phyloP scores from a whole-genome alignment of 805 yeast genomes.

The Kodamaea jinghongensis region DNA sequence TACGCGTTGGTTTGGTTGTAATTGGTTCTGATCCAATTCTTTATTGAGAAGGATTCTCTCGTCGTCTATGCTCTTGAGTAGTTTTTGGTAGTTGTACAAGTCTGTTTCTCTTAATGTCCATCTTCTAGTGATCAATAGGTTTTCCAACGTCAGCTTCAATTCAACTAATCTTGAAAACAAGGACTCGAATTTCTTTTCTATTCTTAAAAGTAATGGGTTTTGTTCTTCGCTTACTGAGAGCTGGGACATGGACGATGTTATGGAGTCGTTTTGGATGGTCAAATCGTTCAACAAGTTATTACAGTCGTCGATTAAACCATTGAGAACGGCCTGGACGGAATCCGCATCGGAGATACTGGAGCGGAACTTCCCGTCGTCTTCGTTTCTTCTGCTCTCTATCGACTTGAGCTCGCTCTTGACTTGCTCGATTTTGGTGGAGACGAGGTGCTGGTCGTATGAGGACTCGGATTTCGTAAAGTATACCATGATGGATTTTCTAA shows the following conservation, averaged over 20 bases:
- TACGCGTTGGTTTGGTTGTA: slow-evolving; percentile 23
- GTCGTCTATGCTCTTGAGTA: slow-evolving; percentile 71
- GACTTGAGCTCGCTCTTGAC: slow-evolving; percentile 25
- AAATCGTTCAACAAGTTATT: slow-evolving; percentile 71
- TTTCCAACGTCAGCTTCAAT: slow-evolving; percentile 73
- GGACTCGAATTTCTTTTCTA: slow-evolving; percentile 35
- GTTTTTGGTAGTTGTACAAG: slow-evolving; percentile 76
- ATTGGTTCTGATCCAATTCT: slow-evolving; percentile 9
- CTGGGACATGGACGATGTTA: slow-evolving; percentile 19
- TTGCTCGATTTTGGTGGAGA: slow-evolving; percentile 16
- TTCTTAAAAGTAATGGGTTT: slow-evolving; percentile 10
- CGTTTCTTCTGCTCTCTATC: slow-evolving; percentile 45
- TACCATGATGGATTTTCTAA: slow-evolving; percentile 59
- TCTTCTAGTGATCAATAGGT: slow-evolving; percentile 83
- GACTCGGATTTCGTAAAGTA: slow-evolving; percentile 5
- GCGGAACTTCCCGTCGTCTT: slow-evolving; percentile 49
- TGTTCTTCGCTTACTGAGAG: slow-evolving; percentile 20
- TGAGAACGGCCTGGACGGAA: slow-evolving; percentile 48
- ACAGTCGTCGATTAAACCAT: slow-evolving; percentile 82
- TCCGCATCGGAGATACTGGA: slow-evolving; percentile 19
- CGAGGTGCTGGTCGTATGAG: slow-evolving; percentile 7
- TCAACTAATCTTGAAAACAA: slow-evolving; percentile 63
- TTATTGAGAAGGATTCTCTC: slow-evolving; percentile 48
- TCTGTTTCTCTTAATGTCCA: slow-evolving; percentile 98
- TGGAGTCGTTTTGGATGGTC: slow-evolving; percentile 40